phyloP scores from a whole-genome alignment of 495 filamentous ascomycete genomes.

The Darksidea phi region DNA sequence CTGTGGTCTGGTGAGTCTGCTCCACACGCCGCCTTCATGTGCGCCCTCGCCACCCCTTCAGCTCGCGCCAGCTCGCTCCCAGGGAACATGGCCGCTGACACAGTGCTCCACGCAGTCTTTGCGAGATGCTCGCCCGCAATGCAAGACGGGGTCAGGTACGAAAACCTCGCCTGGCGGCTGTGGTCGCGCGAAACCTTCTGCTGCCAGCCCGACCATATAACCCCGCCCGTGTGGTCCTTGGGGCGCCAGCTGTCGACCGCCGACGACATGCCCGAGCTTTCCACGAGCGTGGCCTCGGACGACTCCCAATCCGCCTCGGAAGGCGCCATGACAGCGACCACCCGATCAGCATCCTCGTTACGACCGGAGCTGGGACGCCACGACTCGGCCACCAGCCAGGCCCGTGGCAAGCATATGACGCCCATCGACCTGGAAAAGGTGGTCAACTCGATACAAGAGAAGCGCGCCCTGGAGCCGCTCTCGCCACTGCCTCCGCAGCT shows the following conservation, averaged over 20 bases:
- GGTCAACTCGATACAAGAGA: conserved; percentile 81
- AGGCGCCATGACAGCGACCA: conserved; percentile 66
- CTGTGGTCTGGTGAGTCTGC: conserved; percentile 90
- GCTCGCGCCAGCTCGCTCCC: not conserved
- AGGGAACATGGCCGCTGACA: conserved; percentile 35
- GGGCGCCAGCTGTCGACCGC: conserved; percentile 39
- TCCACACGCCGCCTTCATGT: conserved; percentile 12
- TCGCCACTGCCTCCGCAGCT: conserved; percentile 46
- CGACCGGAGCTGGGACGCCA: conserved; percentile 58
- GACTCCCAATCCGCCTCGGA: conserved; percentile 61
- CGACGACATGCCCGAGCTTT: conserved; percentile 68
- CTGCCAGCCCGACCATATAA: conserved; percentile 67
- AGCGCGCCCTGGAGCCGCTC: conserved; percentile 64
- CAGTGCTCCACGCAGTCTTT: conserved; percentile 62
- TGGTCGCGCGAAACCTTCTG: conserved; percentile 98
- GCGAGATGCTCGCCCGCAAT: conserved; percentile 92
- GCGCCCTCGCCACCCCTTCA: conserved; percentile 12
- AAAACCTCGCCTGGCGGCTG: conserved; percentile 93
- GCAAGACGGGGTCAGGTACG: conserved; percentile 85
- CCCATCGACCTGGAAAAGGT: conserved; percentile 84
- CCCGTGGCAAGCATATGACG: conserved; percentile 86
- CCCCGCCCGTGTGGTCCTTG: conserved; percentile 52
- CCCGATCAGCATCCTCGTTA: conserved; percentile 52
- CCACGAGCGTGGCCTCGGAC: conserved; percentile 85
- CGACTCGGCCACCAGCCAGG: conserved; percentile 54